Evolutionary conservation across 139 green algal genomes (phyloP), one percentile per base, ranked within the genome.

Genomic region (Auxenochlorella protothecoides): DNA sequence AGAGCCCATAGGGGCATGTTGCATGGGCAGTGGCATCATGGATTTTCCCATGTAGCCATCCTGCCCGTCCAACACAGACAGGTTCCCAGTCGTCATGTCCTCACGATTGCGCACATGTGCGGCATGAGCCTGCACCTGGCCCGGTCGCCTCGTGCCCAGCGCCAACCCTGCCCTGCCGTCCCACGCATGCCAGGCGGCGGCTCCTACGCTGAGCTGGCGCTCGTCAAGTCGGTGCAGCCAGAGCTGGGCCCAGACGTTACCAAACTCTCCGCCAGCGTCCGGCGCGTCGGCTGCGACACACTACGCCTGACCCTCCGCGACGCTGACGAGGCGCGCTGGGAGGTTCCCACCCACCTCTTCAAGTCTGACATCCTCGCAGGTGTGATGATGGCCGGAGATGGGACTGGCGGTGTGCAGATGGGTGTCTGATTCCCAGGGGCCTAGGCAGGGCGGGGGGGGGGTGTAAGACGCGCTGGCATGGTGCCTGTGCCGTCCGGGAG

Each of bases 181-280:
- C 27, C 27, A 44, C 27, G 27, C 27, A 44, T 44, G 27, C 27
- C 27, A 44, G 27, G 27, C 27, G 27, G 27, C 27, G 27, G 27
- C 27, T 44, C 27, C 27, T 1, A 44, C 27, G 27, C 27, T 44
- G 27, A 44, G 27, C 57, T 85, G 60, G 53, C 70, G 14, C 66
- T 79, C 11, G 15, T 63, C 16, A 64, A 55, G 13, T 44, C 65
- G 51, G 76, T 78, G 5, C 66, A 78, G 53, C 62, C 74, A 15
- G 72, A 85, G 68, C 75, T 85, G 63, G 80, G 80, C 4, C 27
- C 60, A 7, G 80, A 85, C 59, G 52, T 85, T 3, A 53, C 60
- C 14, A 57, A 51, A 54, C 27, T 78, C 5, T 2, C 12, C 15
- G 16, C 76, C 51, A 8, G 14, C 3, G 65, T 74, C 11, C 44